A percentile compares a stretch with the other conserved stretches of the same genome.
Evolutionary conservation across 108 stramenopile species (phyloP).

Genomic region (Cylindrotheca fusiformis): DNA sequence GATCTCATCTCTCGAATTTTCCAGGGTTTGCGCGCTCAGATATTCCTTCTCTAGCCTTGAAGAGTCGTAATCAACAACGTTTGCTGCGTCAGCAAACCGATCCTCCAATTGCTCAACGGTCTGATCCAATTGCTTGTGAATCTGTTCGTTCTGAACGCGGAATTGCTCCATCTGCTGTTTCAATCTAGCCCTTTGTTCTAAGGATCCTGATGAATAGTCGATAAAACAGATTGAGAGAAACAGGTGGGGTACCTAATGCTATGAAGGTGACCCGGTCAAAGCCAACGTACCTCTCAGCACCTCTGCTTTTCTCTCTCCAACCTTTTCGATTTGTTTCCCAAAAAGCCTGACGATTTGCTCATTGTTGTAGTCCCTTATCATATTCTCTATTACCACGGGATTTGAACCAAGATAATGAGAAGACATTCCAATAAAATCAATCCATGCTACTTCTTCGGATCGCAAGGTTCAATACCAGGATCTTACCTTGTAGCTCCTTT

Average conservation of each 20-base stretch:
- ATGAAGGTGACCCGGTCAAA: too few species aligned
- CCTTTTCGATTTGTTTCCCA: conserved; percentile 37
- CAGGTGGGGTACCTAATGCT: too few species aligned
- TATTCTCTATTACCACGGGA: conserved; percentile 9
- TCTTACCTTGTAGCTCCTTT: conserved; percentile 18
- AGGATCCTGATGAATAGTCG: too few species aligned
- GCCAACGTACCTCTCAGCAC: conserved; percentile 7
- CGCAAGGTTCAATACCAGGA: not conserved
- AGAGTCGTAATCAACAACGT: conserved; percentile 28
- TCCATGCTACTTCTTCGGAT: not conserved
- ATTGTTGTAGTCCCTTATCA: conserved; percentile 30
- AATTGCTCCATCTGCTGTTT: conserved; percentile 20
- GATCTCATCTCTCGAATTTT: conserved; percentile 17
- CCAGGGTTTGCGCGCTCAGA: not conserved
- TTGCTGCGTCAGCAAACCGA: conserved; percentile 23
- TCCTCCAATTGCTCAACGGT: conserved; percentile 26
- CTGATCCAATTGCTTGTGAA: conserved; percentile 21
- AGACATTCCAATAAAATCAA: not conserved
- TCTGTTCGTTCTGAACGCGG: conserved; percentile 20
- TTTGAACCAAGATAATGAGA: not conserved
- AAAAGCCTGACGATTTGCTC: conserved; percentile 38
- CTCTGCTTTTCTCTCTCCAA: conserved; percentile 26
- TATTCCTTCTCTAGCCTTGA: conserved; percentile 28
- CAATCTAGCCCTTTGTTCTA: conserved; percentile 19
- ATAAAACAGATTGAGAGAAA: too few species aligned